A percentile compares a stretch with the other conserved stretches of the same genome.
phyloP scores from a whole-genome alignment of 805 yeast genomes.

The Candida fluviatilis region DNA sequence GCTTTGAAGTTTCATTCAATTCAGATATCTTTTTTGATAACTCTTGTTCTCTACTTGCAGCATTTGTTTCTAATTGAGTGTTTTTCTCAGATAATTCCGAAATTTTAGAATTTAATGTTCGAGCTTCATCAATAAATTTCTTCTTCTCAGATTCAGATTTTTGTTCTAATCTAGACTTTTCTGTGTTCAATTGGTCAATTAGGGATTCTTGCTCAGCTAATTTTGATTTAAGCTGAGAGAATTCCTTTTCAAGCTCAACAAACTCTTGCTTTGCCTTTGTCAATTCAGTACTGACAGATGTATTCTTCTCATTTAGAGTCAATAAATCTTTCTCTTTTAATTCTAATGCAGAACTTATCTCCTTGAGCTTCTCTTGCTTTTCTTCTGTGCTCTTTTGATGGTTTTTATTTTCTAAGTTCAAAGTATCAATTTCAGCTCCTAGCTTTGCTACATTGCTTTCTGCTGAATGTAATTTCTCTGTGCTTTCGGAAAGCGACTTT shows the following conservation, averaged over 20 bases:
- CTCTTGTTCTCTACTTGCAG: neutral
- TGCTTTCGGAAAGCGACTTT: neutral
- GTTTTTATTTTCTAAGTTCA: neutral
- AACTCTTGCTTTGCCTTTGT: neutral
- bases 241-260: constrained; percentile 4
- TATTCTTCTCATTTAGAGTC: constrained; percentile 5
- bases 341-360: neutral
- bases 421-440: neutral
- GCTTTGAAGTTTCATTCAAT: neutral
- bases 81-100: neutral
- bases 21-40: constrained; percentile 1
- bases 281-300: constrained; percentile 3
- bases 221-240: constrained; percentile 13
- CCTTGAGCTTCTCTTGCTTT: neutral
- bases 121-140: neutral
- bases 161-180: constrained; percentile 5
- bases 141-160: neutral
- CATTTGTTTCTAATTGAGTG: neutral
- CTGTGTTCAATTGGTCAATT: neutral
- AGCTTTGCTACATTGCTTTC: neutral
- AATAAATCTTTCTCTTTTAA: neutral
- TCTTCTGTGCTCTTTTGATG: neutral
- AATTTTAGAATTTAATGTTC: neutral
- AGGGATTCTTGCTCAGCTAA: constrained; percentile 4
- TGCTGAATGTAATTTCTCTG: neutral